phyloP scores from a whole-genome alignment of 495 filamentous ascomycete species.

The Aspergillus steynii region DNA sequence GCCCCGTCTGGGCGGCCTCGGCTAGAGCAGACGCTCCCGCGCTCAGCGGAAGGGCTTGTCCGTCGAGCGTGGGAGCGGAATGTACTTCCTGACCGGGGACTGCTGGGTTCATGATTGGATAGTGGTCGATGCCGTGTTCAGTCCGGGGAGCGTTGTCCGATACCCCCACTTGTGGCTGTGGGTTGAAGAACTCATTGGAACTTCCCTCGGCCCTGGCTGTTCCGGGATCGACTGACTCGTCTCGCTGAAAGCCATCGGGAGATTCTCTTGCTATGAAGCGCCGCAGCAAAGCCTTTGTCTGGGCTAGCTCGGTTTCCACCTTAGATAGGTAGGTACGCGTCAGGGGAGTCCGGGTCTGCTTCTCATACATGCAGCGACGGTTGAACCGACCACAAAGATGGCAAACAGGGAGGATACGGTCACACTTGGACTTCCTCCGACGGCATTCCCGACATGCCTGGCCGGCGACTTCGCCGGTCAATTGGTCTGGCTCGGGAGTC shows the following conservation, averaged over 20 bases:
- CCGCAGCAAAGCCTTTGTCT: constrained; percentile 14
- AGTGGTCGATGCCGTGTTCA: too few species aligned
- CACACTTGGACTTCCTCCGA: constrained; percentile 21
- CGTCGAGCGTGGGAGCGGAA: too few species aligned
- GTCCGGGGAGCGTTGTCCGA: too few species aligned
- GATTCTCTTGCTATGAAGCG: constrained; percentile 2
- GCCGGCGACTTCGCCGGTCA: constrained; percentile 9
- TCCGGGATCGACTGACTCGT: too few species aligned
- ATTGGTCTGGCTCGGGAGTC: constrained; percentile 1
- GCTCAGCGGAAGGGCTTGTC: too few species aligned
- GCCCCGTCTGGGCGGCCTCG: not conserved
- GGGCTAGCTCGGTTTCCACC: constrained; percentile 20
- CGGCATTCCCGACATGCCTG: constrained; percentile 21
- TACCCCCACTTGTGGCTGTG: too few species aligned
- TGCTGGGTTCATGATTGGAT: too few species aligned
- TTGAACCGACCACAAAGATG: constrained; percentile 13
- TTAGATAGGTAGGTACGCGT: constrained; percentile 17
- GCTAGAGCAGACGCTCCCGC: not conserved
- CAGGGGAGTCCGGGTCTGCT: constrained; percentile 13
- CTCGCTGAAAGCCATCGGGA: not conserved
- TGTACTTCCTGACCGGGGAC: too few species aligned
- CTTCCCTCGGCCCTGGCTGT: too few species aligned
- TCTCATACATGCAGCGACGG: constrained; percentile 20
- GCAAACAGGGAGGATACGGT: constrained; percentile 18
- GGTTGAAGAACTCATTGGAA: too few species aligned